A percentile compares a stretch with the other conserved stretches of the same genome.
phyloP scores from a whole-genome alignment of 2,329 filamentous ascomycete genomes.

The Hypoxylon sp. region DNA sequence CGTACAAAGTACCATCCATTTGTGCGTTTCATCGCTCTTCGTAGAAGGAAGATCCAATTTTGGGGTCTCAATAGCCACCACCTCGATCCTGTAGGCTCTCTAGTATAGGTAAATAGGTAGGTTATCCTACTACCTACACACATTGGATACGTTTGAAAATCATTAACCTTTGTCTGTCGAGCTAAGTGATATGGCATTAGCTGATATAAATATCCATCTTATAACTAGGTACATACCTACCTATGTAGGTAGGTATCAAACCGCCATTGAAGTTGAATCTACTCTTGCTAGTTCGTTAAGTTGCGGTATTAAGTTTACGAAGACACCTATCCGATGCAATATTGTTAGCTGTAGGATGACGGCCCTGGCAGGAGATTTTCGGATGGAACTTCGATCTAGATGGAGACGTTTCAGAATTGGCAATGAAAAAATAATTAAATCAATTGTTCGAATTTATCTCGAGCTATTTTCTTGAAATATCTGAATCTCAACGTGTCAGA shows the following conservation, averaged over 20 bases:
- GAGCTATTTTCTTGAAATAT: neutral
- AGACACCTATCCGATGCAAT: slow-evolving; percentile 8
- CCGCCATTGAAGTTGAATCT: neutral
- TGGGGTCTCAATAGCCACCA: slow-evolving; percentile 5
- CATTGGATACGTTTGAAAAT: slow-evolving; percentile 26
- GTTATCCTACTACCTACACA: neutral
- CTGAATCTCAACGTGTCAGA: neutral
- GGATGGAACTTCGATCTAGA: no score
- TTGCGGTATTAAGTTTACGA: neutral
- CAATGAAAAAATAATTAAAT: slow-evolving; percentile 13
- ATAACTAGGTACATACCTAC: no score
- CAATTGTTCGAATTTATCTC: slow-evolving; percentile 30
- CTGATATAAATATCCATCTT: slow-evolving; percentile 8
- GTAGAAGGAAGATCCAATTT: slow-evolving; percentile 22
- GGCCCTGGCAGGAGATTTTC: neutral
- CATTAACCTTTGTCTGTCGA: slow-evolving; percentile 19
- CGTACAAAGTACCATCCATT: slow-evolving; percentile 16
- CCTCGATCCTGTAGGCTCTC: slow-evolving; percentile 1
- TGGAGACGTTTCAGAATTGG: neutral
- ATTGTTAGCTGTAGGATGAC: slow-evolving; percentile 21
- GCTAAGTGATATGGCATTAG: slow-evolving; percentile 5
- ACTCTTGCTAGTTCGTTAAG: slow-evolving; percentile 8
- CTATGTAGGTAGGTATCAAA: no score
- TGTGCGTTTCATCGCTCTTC: slow-evolving; percentile 27
- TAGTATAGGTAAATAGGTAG: neutral